Evolutionary conservation across 345 rosid genomes (phyloP).

Genomic region (Combretum micranthum): DNA sequence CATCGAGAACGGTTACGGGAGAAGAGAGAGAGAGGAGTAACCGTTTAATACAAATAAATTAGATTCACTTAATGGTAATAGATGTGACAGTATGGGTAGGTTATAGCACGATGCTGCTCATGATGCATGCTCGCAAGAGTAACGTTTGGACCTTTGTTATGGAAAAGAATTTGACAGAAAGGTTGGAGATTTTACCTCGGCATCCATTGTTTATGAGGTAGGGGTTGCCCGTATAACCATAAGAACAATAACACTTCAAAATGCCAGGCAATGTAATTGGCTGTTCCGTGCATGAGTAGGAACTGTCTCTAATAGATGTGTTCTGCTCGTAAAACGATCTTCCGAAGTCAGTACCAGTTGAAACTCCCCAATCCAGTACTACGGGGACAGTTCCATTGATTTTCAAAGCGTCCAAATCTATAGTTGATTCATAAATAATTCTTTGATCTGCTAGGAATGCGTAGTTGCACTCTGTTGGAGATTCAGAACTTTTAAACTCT

Average conservation of each 20-base stretch:
- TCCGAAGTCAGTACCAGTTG: not conserved
- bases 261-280: no score
- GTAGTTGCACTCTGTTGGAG: not conserved
- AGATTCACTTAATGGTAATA: no score
- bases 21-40: no score
- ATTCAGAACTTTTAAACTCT: not conserved
- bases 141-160: no score
- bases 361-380: constrained; percentile 1
- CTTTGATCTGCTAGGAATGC: not conserved
- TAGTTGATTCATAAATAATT: not conserved
- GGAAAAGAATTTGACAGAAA: no score
- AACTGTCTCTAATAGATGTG: not conserved
- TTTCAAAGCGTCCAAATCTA: not conserved
- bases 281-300: not conserved
- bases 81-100: no score
- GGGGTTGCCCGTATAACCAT: constrained; percentile 4
- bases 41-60: no score
- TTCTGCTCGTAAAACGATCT: not conserved
- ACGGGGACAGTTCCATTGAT: not conserved
- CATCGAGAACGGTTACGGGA: no score
- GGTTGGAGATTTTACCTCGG: not conserved
- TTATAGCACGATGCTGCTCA: no score
- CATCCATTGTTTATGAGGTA: not conserved
- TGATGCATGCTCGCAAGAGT: no score
- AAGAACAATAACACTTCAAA: not conserved